Conservation (phyloP, 2,329 filamentous ascomycete species). For the Fusarium gaditjirri region DNA sequence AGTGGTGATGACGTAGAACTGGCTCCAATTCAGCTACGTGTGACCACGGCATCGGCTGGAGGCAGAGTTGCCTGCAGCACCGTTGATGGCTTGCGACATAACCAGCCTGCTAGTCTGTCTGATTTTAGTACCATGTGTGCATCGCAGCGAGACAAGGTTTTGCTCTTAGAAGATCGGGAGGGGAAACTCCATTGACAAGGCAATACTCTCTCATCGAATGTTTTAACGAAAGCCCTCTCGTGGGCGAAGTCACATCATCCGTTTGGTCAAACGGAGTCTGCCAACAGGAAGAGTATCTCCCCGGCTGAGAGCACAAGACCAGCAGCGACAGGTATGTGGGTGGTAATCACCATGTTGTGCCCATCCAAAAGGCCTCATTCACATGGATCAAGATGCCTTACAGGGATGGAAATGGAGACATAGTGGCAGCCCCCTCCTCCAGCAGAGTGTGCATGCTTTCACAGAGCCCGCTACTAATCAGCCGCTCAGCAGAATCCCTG, state of each 20-base stretch:
- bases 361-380: slow-evolving; percentile 2
- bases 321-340: not conserved
- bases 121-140: not conserved
- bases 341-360: not conserved
- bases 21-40: slow-evolving; percentile 37
- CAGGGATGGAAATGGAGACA: slow-evolving; percentile 15
- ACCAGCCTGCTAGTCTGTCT: not conserved
- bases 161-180: not conserved
- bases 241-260: not conserved
- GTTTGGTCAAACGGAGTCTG: not conserved
- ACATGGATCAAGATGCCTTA: slow-evolving; percentile 7
- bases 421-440: not conserved
- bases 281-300: not conserved
- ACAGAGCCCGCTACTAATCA: slow-evolving; percentile 33
- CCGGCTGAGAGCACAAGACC: not conserved
- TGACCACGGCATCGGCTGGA: slow-evolving; percentile 39
- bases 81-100: slow-evolving; percentile 16
- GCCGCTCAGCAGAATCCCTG: slow-evolving; percentile 37
- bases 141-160: not conserved
- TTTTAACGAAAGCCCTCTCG: slow-evolving; percentile 1
- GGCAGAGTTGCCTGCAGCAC: slow-evolving; percentile 34
- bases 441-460: slow-evolving; percentile 27
- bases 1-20: slow-evolving; percentile 21
- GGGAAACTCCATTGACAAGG: not conserved
- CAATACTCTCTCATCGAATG: slow-evolving; percentile 17